These are phyloP conservation scores for Fusarium floridanum DNA, from an alignment of 2,329 filamentous ascomycete species.

Conservation along the genomic window DNA sequence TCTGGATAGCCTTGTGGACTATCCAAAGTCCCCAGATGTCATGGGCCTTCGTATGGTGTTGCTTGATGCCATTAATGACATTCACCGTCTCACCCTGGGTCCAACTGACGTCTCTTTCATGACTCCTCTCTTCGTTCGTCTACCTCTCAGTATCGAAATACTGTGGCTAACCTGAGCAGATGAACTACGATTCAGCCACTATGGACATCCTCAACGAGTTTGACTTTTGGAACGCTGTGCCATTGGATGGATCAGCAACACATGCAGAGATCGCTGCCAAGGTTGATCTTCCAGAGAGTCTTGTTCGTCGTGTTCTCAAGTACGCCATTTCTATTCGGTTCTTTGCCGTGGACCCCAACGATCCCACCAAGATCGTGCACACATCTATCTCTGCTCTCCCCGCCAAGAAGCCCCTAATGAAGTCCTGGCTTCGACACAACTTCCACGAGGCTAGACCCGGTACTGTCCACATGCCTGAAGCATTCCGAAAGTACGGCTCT, in stretches of 20 bases:
- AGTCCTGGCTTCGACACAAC: slow-evolving; percentile 46
- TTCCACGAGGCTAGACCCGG: slow-evolving; percentile 52
- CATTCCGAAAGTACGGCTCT: slow-evolving; percentile 48
- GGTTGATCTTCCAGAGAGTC: slow-evolving; percentile 53
- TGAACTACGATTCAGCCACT: slow-evolving; percentile 16
- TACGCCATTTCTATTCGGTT: slow-evolving; percentile 54
- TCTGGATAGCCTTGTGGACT: slow-evolving; percentile 14
- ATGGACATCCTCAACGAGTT: slow-evolving; percentile 41
- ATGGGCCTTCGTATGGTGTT: slow-evolving; percentile 25
- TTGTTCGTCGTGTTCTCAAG: slow-evolving; percentile 53
- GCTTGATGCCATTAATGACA: slow-evolving; percentile 19
- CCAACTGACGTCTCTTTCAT: slow-evolving; percentile 23
- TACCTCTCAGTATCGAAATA: not conserved
- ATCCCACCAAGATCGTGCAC: slow-evolving; percentile 45
- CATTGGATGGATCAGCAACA: slow-evolving; percentile 35
- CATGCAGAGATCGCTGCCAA: slow-evolving; percentile 45
- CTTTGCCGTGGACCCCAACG: slow-evolving; percentile 41
- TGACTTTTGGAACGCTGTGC: slow-evolving; percentile 41
- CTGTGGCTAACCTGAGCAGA: not conserved
- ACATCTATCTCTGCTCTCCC: slow-evolving; percentile 50
- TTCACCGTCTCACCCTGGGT: slow-evolving; percentile 25
- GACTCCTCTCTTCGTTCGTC: slow-evolving; percentile 11
- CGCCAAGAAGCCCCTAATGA: not conserved
- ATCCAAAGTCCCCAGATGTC: slow-evolving; percentile 26
- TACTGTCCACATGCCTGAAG: slow-evolving; percentile 46